Evolutionary conservation across 2,329 filamentous ascomycete genomes (phyloP).

Genomic region (Tolypocladium amazonense): DNA sequence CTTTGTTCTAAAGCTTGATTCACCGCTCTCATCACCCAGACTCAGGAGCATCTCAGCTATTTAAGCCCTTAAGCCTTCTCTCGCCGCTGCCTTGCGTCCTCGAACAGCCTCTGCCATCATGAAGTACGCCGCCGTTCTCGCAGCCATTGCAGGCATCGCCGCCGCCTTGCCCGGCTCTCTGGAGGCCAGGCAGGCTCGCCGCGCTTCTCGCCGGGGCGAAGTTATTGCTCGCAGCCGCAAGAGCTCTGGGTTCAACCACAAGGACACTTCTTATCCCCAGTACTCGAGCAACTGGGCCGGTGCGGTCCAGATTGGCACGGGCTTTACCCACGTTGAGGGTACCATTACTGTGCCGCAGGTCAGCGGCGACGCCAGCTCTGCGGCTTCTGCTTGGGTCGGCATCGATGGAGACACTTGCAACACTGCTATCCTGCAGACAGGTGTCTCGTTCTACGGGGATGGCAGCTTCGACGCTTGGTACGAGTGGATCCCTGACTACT

Average conservation of each 20-base stretch:
- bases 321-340: slow-evolving; percentile 15
- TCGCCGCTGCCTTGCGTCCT: not conserved
- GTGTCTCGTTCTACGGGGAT: slow-evolving; percentile 25
- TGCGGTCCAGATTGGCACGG: slow-evolving; percentile 14
- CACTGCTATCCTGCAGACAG: slow-evolving; percentile 29
- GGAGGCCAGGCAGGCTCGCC: not conserved
- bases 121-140: slow-evolving; percentile 8
- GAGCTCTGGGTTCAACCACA: slow-evolving; percentile 8
- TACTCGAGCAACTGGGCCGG: slow-evolving; percentile 19
- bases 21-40: not conserved
- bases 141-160: slow-evolving; percentile 6
- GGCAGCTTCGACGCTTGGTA: slow-evolving; percentile 33
- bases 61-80: not conserved
- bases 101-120: not conserved
- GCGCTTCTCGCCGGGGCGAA: not conserved
- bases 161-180: slow-evolving; percentile 4
- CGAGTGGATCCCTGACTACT: slow-evolving; percentile 33
- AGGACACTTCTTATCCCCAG: slow-evolving; percentile 7
- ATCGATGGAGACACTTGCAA: slow-evolving; percentile 35
- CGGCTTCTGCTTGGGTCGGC: slow-evolving; percentile 31
- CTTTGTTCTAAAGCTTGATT: not conserved
- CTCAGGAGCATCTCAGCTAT: not conserved
- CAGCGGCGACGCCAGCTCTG: slow-evolving; percentile 6
- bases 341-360: slow-evolving; percentile 17
- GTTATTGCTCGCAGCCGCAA: not conserved